phyloP scores from a whole-genome alignment of 139 green algal genomes.

The Coelastrella sp. region DNA sequence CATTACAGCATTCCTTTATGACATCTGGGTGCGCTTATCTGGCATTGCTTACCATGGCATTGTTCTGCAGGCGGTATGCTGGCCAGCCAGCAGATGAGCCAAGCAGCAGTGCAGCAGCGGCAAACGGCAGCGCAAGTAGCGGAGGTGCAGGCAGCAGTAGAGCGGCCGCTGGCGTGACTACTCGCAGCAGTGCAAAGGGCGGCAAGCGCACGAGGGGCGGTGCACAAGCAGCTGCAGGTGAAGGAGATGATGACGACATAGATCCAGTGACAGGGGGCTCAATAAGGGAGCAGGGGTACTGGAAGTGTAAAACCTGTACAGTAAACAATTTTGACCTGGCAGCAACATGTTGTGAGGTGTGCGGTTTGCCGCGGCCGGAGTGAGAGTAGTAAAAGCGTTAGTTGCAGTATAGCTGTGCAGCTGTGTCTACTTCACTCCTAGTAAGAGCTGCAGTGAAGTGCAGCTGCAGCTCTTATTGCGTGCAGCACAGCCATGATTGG shows the following conservation, averaged over 20 bases:
- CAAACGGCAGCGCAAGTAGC: neutral
- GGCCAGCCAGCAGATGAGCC: slow-evolving; percentile 27
- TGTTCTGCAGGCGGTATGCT: slow-evolving; percentile 39
- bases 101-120: slow-evolving; percentile 32
- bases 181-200: neutral
- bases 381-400: neutral
- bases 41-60: too few relatives aligned
- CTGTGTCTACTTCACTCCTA: neutral
- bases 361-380: slow-evolving; percentile 51
- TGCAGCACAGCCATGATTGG: neutral
- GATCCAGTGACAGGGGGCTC: slow-evolving; percentile 31
- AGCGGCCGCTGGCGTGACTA: neutral
- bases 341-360: slow-evolving; percentile 62
- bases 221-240: neutral
- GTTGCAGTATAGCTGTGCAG: neutral
- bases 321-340: slow-evolving; percentile 68
- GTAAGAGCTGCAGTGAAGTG: too few relatives aligned
- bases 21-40: neutral
- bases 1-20: neutral
- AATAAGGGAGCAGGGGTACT: slow-evolving; percentile 59
- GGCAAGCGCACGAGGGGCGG: neutral
- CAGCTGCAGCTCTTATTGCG: neutral
- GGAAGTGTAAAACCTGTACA: slow-evolving; percentile 74
- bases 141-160: neutral
- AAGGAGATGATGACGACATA: neutral